phyloP scores from a whole-genome alignment of 768 basidiomycete species.

The Cyathus striatus region DNA sequence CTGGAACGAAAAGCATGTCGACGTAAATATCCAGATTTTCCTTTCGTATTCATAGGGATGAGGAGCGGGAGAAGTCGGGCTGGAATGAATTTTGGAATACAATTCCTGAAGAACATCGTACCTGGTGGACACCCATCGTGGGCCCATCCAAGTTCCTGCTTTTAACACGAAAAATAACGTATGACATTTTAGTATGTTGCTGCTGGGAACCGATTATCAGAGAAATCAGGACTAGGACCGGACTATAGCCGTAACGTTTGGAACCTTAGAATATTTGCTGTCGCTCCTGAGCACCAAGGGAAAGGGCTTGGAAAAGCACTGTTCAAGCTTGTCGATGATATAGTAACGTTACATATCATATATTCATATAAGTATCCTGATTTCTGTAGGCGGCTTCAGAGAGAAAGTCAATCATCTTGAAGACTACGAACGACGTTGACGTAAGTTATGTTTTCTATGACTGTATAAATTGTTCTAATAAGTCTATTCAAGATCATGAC shows the following conservation, averaged over 20 bases:
- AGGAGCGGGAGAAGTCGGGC: not conserved
- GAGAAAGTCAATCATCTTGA: not conserved
- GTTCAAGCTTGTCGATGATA: not conserved
- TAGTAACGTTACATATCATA: no score
- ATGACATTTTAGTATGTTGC: not conserved
- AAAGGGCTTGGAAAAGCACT: not conserved
- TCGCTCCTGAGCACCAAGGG: not conserved
- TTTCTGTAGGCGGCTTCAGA: not conserved
- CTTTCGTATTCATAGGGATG: not conserved
- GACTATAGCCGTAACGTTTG: not conserved
- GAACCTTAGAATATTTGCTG: not conserved
- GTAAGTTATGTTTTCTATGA: not conserved
- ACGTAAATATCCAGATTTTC: constrained; percentile 10
- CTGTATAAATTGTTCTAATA: not conserved
- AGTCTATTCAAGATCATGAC: not conserved
- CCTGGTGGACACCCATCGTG: not conserved
- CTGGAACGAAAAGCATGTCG: constrained; percentile 15
- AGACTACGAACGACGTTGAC: not conserved
- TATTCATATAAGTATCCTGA: not conserved
- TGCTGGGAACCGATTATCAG: not conserved
- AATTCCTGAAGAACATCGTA: not conserved
- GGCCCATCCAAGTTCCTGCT: not conserved
- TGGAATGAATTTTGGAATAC: not conserved
- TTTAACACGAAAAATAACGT: not conserved
- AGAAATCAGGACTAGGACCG: not conserved